A percentile compares a stretch with the other conserved stretches of the same genome.
Conservation (phyloP, 2,329 filamentous ascomycete genomes). For the Claviceps sp. region DNA sequence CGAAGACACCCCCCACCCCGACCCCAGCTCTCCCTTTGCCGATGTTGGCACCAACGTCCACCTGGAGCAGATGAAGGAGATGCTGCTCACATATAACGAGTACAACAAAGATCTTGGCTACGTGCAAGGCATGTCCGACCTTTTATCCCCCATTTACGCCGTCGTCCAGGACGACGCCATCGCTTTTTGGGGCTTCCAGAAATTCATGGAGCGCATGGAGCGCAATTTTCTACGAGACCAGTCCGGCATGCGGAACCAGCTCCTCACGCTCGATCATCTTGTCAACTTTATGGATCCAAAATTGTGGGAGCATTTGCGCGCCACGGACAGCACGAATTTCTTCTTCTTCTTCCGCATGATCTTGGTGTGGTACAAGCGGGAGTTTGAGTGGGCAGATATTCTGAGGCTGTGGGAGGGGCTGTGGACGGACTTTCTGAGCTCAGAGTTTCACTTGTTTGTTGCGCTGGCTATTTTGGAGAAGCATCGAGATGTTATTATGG, state of each 20-base stretch:
- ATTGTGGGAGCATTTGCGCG: constrained; percentile 79
- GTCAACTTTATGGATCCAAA: constrained; percentile 95
- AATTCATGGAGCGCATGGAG: constrained; percentile 97
- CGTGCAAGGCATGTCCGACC: constrained; percentile 96
- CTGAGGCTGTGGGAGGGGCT: constrained; percentile 81
- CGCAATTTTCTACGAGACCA: constrained; percentile 93
- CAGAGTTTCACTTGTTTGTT: constrained; percentile 88
- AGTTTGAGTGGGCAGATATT: constrained; percentile 83
- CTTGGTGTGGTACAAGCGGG: constrained; percentile 96
- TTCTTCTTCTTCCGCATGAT: constrained; percentile 99
- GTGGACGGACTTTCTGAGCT: constrained; percentile 85
- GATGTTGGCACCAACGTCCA: constrained; percentile 91
- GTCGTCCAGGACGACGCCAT: constrained; percentile 95
- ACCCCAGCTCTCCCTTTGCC: constrained; percentile 89
- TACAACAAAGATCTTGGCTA: constrained; percentile 93
- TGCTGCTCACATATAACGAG: constrained; percentile 97
- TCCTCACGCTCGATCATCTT: constrained; percentile 82
- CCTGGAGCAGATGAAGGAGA: constrained; percentile 97
- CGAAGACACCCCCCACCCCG: constrained; percentile 91
- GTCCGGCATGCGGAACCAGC: constrained; percentile 86
- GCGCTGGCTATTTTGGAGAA: constrained; percentile 91
- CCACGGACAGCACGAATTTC: constrained; percentile 92
- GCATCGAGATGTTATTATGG: constrained; percentile 92
- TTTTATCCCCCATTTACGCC: constrained; percentile 89
- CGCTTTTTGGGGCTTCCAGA: constrained; percentile 92